phyloP scores from a whole-genome alignment of 345 rosid species.

The Salix koriyanagi region DNA sequence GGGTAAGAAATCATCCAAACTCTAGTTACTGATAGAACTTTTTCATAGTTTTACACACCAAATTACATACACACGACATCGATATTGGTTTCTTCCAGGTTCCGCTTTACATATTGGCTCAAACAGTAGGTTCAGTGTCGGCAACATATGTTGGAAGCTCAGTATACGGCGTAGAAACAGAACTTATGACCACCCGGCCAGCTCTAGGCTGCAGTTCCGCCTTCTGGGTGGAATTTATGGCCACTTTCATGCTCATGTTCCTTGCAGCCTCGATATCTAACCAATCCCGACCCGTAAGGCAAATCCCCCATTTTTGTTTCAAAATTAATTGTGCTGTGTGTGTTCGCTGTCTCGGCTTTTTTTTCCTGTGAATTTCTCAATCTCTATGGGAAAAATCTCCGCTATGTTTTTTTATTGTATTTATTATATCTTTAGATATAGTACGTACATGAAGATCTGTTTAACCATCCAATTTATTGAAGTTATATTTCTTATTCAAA shows the following conservation, averaged over 20 bases:
- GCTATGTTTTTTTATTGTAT: too few species aligned
- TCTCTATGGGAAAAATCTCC: too few species aligned
- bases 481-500: too few species aligned
- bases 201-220: slow-evolving; percentile 50
- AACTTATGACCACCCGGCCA: slow-evolving; percentile 59
- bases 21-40: not conserved
- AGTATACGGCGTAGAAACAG: slow-evolving; percentile 51
- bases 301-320: not conserved
- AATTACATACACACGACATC: not conserved
- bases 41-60: not conserved
- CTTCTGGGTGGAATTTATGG: slow-evolving; percentile 73
- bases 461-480: too few species aligned
- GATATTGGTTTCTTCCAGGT: slow-evolving; percentile 37
- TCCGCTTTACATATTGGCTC: slow-evolving; percentile 69
- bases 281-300: slow-evolving; percentile 55
- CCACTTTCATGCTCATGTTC: slow-evolving; percentile 63
- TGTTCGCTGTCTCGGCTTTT: too few species aligned
- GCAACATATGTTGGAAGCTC: slow-evolving; percentile 56
- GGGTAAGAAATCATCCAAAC: slow-evolving; percentile 29
- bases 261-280: slow-evolving; percentile 51
- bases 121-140: slow-evolving; percentile 51
- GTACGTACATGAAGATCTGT: too few species aligned
- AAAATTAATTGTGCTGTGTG: not conserved
- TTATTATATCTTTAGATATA: too few species aligned
- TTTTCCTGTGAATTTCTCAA: too few species aligned